Conservation (phyloP, 2,329 filamentous ascomycete genomes). For the Talaromyces verruculosus region DNA sequence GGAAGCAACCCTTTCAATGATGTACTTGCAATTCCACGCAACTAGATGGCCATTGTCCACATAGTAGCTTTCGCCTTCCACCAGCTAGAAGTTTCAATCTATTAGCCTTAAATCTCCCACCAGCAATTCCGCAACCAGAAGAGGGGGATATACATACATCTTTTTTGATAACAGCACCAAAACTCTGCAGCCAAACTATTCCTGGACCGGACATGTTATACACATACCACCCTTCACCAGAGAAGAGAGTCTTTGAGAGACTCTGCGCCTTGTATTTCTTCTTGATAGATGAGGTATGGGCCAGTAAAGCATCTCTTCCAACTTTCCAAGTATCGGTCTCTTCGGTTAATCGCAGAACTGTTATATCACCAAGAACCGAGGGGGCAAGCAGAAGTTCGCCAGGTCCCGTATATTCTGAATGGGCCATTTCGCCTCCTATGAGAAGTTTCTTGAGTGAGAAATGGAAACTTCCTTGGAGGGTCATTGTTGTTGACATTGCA, state of each 20-base stretch:
- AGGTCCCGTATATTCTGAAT: constrained; percentile 81
- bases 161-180: constrained; percentile 92
- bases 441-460: constrained; percentile 93
- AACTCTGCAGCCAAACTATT: constrained; percentile 84
- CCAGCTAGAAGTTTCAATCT: no score
- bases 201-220: constrained; percentile 82
- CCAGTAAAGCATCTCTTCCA: constrained; percentile 80
- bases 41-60: no score
- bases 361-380: constrained; percentile 77
- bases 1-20: no score
- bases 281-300: no score
- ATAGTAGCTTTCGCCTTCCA: constrained; percentile 71
- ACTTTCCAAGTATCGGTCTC: constrained; percentile 76
- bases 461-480: constrained; percentile 76
- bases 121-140: no score
- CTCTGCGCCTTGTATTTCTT: constrained; percentile 86
- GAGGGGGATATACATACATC: no score
- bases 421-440: constrained; percentile 72
- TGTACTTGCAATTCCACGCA: no score
- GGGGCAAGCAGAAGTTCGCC: constrained; percentile 88
- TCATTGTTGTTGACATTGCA: constrained; percentile 87
- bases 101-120: no score
- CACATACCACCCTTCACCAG: constrained; percentile 86
- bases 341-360: constrained; percentile 66
- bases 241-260: constrained; percentile 87